These are phyloP conservation scores for Cladophialophora yegresii DNA, from an alignment of 2,329 filamentous ascomycete genomes.

Conservation along the genomic window DNA sequence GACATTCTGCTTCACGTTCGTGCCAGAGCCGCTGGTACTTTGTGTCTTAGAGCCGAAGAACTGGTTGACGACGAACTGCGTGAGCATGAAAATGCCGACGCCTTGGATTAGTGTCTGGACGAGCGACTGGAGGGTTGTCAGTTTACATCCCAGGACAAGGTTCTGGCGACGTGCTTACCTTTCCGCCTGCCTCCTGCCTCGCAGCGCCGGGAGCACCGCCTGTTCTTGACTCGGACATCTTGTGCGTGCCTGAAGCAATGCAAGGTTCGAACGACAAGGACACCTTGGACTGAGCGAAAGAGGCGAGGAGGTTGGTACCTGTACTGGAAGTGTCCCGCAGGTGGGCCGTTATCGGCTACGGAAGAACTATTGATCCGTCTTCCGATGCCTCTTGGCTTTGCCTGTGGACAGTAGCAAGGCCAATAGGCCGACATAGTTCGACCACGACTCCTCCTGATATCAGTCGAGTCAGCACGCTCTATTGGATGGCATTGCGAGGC, in stretches of 20 bases:
- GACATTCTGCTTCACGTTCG: constrained; percentile 52
- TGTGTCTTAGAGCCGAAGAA: constrained; percentile 51
- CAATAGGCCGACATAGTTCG: constrained; percentile 11
- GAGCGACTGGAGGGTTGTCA: constrained; percentile 42
- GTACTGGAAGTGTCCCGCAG: neutral
- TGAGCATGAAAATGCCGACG: constrained; percentile 60
- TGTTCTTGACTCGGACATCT: constrained; percentile 30
- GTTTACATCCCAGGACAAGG: neutral
- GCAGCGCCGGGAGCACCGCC: constrained; percentile 23
- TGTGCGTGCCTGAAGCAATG: constrained; percentile 6
- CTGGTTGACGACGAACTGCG: constrained; percentile 60
- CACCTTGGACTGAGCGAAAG: constrained; percentile 4
- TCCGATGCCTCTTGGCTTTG: constrained; percentile 2
- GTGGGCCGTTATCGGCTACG: neutral
- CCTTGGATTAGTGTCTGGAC: constrained; percentile 55
- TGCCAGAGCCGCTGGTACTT: constrained; percentile 29
- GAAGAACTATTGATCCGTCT: neutral
- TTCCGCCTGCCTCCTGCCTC: constrained; percentile 27
- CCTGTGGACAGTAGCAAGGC: neutral
- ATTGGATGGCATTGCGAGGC: constrained; percentile 3
- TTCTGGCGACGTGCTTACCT: constrained; percentile 11
- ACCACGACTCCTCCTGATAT: constrained; percentile 17
- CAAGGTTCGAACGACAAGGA: neutral
- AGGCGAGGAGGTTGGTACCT: neutral
- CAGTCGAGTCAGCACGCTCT: neutral